Percentiles rank a stretch among this genome's conserved stretches.
Conservation (phyloP, 1,284 basidiomycete genomes). For the Pholiota adiposa region DNA sequence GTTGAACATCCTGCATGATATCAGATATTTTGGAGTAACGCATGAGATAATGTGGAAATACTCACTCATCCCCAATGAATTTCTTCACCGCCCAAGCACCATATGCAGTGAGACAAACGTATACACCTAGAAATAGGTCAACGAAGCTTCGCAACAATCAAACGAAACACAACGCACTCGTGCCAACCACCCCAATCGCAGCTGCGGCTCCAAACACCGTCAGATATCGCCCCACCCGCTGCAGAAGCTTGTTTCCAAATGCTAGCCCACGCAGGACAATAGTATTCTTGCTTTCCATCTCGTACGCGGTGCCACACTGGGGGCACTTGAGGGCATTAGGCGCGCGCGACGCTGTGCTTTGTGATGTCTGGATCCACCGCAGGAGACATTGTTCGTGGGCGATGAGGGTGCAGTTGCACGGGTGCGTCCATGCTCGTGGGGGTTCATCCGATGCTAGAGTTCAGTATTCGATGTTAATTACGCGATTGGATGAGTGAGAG, state of each 20-base stretch:
- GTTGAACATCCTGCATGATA: conserved; percentile 53
- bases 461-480: not conserved
- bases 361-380: conserved; percentile 74
- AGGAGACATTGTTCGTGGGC: conserved; percentile 80
- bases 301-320: conserved; percentile 70
- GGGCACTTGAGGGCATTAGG: conserved; percentile 76
- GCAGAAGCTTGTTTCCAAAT: conserved; percentile 49
- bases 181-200: conserved; percentile 43
- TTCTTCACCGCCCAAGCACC: conserved; percentile 73
- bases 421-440: conserved; percentile 70
- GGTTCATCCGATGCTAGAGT: conserved; percentile 32
- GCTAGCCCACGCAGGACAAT: conserved; percentile 53
- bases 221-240: conserved; percentile 52
- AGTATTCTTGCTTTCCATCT: conserved; percentile 67
- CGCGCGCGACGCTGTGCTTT: conserved; percentile 54
- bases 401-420: conserved; percentile 77
- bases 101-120: conserved; percentile 65
- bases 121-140: conserved; percentile 49
- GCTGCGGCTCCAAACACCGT: conserved; percentile 50
- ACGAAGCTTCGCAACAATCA: not conserved
- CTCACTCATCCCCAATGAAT: conserved; percentile 72
- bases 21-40: not conserved
- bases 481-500: not conserved
- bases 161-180: conserved; percentile 33
- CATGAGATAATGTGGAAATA: conserved; percentile 4